A percentile compares a stretch with the other conserved stretches of the same genome.
Conservation (phyloP, 495 filamentous ascomycete species). For the Aspergillus indologenus region DNA sequence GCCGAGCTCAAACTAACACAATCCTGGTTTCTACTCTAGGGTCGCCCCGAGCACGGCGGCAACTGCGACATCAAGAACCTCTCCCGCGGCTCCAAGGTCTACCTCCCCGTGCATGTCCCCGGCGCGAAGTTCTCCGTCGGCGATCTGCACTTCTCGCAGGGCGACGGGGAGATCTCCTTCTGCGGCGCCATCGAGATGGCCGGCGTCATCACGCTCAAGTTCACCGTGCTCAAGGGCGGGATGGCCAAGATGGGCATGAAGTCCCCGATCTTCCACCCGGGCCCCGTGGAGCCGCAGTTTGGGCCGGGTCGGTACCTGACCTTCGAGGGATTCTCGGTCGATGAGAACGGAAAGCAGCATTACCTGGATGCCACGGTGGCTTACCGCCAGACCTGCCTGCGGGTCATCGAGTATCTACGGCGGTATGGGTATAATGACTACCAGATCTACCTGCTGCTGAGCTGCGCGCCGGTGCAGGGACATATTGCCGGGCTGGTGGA, state of each 20-base stretch:
- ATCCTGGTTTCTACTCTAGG: conserved; percentile 19
- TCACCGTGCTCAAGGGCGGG: conserved; percentile 83
- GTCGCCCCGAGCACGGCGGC: conserved; percentile 54
- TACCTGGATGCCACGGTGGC: conserved; percentile 91
- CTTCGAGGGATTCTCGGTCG: conserved; percentile 94
- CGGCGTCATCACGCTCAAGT: conserved; percentile 87
- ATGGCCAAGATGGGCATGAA: conserved; percentile 76
- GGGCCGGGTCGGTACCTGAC: conserved; percentile 82
- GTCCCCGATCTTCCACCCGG: conserved; percentile 83
- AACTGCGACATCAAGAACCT: conserved; percentile 93
- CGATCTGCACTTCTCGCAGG: conserved; percentile 86
- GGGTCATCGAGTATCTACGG: conserved; percentile 82
- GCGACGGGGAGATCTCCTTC: conserved; percentile 93
- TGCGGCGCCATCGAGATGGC: conserved; percentile 98
- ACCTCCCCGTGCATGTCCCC: conserved; percentile 78
- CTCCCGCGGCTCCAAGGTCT: conserved; percentile 80
- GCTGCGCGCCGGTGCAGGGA: conserved; percentile 86
- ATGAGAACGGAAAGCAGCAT: conserved; percentile 88
- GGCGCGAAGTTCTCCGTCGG: conserved; percentile 93
- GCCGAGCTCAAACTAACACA: neutral
- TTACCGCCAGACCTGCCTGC: conserved; percentile 80
- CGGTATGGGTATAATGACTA: conserved; percentile 77
- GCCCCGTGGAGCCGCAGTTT: conserved; percentile 89
- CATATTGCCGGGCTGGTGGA: conserved; percentile 94
- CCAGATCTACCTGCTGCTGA: conserved; percentile 86